Base-by-base conservation (phyloP, 768 basidiomycete species). In the Trametes cubensis region DNA sequence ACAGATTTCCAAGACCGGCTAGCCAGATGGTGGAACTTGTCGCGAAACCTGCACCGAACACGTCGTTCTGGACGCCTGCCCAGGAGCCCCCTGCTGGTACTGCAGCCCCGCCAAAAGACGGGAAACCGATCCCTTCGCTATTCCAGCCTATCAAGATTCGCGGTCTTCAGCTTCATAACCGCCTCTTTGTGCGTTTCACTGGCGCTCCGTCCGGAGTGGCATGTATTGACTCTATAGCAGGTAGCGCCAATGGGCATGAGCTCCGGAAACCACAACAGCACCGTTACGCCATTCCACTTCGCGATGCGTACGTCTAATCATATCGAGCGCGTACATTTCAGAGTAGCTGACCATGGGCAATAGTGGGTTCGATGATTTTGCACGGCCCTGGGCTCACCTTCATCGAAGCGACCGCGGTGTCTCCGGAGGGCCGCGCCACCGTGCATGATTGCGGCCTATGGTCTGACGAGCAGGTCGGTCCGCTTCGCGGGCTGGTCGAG, bases 321-420 rank as follows among this genome's bases (percentile, higher is more conserved):
- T n/a, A 39, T 40, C 20, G 34, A 34, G 28, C 7, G 1, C 3
- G 14, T 13, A 7, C 5, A 18, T 8, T 23, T 39, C 7, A 39
- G 7, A 3, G 8, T 25, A 25, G 14, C 34, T 26, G 47, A 46
- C 25, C 13, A 7, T 4, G 15, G 20, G 10, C n/a, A 40, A 8
- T 25, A 84, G 83, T 84, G 51, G 80, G 81, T 0, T 81, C 81
- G 0, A 81, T 85, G 47, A 67, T 81, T 41, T 78, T 75, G 3
- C 80, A 82, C 13, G 76, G 78, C 1, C 82, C 87, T 0, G 87
- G 85, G 0, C 73, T 84, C 0, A 79, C 86, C 55, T 77, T 84
- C 47, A 73, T 88, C 26, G 90, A 92, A 72, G 88, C 87, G 1
- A 84, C 86, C 0, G 83, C 84, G 8, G 81, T 89, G 15, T 68